These are phyloP conservation scores for Hypoxylon crocopeplum DNA, from an alignment of 495 filamentous ascomycete genomes.

Conservation along the genomic window DNA sequence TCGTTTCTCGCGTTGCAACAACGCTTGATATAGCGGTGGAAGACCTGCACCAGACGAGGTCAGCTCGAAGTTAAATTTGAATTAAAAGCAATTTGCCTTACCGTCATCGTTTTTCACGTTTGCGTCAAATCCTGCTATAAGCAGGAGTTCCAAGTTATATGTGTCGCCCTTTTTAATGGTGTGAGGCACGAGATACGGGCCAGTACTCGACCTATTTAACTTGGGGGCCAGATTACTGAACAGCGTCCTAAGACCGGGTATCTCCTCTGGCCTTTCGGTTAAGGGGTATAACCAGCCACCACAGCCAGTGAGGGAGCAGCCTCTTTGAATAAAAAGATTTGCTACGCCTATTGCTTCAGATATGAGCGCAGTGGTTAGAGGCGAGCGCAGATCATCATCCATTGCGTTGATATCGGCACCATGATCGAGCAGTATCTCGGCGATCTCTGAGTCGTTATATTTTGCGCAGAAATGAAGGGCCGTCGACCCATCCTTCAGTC, in stretches of 20 bases:
- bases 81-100: too few species aligned
- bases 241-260: slow-evolving; percentile 4
- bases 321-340: slow-evolving; percentile 18
- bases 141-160: too few species aligned
- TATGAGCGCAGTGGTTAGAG: slow-evolving; percentile 25
- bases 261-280: slow-evolving; percentile 10
- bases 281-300: slow-evolving; percentile 17
- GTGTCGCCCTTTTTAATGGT: too few species aligned
- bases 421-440: slow-evolving; percentile 25
- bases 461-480: slow-evolving; percentile 39
- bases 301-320: slow-evolving; percentile 14
- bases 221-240: slow-evolving; percentile 16
- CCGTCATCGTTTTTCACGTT: too few species aligned
- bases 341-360: slow-evolving; percentile 27
- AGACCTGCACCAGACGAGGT: too few species aligned
- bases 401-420: slow-evolving; percentile 37
- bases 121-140: too few species aligned
- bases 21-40: too few species aligned
- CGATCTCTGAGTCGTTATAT: slow-evolving; percentile 31
- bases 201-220: slow-evolving; percentile 5
- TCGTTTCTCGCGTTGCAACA: too few species aligned
- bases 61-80: too few species aligned
- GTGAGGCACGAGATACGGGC: slow-evolving; percentile 17
- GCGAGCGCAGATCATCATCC: slow-evolving; percentile 26
- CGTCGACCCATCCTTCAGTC: slow-evolving; percentile 27